phyloP scores from a whole-genome alignment of 306 rosid species.

The Arachis hypogaea region DNA sequence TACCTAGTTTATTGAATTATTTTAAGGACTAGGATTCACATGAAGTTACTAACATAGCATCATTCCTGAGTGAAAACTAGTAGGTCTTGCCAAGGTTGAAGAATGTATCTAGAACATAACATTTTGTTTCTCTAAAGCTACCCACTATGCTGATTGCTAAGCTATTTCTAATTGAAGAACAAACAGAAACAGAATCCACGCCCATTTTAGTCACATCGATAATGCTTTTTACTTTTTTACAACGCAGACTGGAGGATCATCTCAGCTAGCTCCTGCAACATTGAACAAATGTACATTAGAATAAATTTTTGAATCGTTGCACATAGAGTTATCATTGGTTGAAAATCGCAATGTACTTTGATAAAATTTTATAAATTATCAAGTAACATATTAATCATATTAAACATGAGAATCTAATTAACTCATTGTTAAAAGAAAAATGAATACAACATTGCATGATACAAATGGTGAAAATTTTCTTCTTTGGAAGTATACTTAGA shows the following conservation, averaged over 20 bases:
- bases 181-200: not conserved
- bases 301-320: conserved; percentile 3
- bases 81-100: not conserved
- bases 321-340: not conserved
- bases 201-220: not conserved
- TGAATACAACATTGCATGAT: not conserved
- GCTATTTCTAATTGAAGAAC: conserved; percentile 22
- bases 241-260: conserved; percentile 83
- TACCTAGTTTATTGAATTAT: no score
- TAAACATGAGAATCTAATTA: not conserved
- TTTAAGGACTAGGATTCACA: no score
- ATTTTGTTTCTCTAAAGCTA: not conserved
- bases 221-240: conserved; percentile 46
- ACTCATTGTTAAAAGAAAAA: not conserved
- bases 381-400: not conserved
- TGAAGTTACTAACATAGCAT: not conserved
- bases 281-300: conserved; percentile 14
- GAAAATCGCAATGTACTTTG: not conserved
- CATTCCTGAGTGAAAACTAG: conserved; percentile 14
- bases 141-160: not conserved
- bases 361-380: no score
- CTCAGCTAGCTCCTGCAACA: conserved; percentile 95
- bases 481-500: not conserved
- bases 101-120: not conserved
- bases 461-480: not conserved